Conservation (phyloP, 1,139 yeast genomes). For the Saccharomyces uvarum region DNA sequence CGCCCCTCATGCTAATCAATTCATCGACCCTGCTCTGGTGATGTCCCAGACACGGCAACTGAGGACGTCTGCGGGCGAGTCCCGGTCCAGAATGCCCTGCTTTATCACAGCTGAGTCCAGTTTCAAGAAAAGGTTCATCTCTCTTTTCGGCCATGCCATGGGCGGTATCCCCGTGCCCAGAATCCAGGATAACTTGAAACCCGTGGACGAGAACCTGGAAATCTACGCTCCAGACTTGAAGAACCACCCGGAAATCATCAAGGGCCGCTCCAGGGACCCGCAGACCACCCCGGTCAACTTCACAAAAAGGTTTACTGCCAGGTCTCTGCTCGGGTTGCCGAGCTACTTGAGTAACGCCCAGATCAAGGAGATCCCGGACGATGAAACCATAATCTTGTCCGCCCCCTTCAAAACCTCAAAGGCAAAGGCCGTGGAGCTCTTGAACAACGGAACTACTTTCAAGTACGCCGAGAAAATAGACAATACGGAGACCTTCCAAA, state of each 20-base stretch:
- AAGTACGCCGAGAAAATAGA: conserved; percentile 60
- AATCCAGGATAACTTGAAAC: conserved; percentile 55
- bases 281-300: conserved; percentile 29
- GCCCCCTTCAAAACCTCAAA: conserved; percentile 40
- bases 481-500: conserved; percentile 50
- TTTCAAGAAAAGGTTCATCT: conserved; percentile 46
- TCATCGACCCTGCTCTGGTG: conserved; percentile 61
- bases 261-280: conserved; percentile 12
- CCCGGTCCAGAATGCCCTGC: conserved; percentile 39
- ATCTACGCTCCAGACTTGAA: conserved; percentile 39
- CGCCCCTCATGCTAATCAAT: conserved; percentile 80
- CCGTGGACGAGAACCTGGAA: conserved; percentile 38
- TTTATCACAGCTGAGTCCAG: conserved; percentile 62
- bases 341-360: conserved; percentile 51
- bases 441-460: conserved; percentile 44
- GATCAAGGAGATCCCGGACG: conserved; percentile 45
- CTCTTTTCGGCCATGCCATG: conserved; percentile 48
- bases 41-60: conserved; percentile 44
- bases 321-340: conserved; percentile 59
- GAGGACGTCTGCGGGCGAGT: conserved; percentile 14
- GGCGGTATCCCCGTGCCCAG: conserved; percentile 68
- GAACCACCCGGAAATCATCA: conserved; percentile 30
- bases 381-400: conserved; percentile 43
- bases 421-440: conserved; percentile 32
- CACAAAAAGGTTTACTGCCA: conserved; percentile 35